These are phyloP conservation scores for Colletotrichum plurivorum DNA, from an alignment of 2,329 filamentous ascomycete species.

Conservation along the genomic window DNA sequence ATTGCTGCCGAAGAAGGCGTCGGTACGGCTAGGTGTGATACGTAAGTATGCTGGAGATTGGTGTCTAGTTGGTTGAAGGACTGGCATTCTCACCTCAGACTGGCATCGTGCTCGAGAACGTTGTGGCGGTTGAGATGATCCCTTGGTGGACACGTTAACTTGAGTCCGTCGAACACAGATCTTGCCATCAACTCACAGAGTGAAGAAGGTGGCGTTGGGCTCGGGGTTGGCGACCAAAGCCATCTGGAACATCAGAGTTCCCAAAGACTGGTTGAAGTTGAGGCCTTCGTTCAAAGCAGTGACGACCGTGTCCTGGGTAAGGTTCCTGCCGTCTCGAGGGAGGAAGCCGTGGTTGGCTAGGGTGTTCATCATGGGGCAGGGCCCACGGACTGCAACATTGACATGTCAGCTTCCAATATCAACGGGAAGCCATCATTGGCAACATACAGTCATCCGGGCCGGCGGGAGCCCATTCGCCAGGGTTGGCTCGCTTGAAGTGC, in stretches of 20 bases:
- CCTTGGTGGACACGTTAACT: conserved; percentile 13
- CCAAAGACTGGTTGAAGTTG: conserved; percentile 59
- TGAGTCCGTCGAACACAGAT: background rate
- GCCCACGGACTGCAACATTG: conserved; percentile 50
- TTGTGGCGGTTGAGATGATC: conserved; percentile 62
- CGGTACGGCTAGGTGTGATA: conserved; percentile 54
- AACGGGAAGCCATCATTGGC: fast-evolving
- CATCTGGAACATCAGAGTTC: conserved; percentile 56
- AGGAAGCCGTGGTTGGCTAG: conserved; percentile 66
- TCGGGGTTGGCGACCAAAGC: conserved; percentile 59
- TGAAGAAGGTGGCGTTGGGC: conserved; percentile 60
- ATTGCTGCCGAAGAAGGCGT: conserved; percentile 65
- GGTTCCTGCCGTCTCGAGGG: conserved; percentile 59
- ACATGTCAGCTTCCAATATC: background rate
- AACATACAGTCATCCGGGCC: conserved; percentile 27
- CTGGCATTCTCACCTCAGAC: conserved; percentile 51
- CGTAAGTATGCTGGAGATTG: background rate
- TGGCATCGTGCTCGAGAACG: conserved; percentile 64
- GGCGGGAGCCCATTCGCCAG: conserved; percentile 14
- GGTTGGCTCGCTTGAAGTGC: conserved; percentile 3
- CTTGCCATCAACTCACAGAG: conserved; percentile 44
- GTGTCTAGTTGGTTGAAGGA: background rate
- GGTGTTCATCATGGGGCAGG: conserved; percentile 67
- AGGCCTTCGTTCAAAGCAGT: conserved; percentile 55
- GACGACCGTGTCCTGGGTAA: conserved; percentile 55